These are phyloP conservation scores for Lachnellula occidentalis DNA, from an alignment of 2,329 filamentous ascomycete species.

Conservation along the genomic window DNA sequence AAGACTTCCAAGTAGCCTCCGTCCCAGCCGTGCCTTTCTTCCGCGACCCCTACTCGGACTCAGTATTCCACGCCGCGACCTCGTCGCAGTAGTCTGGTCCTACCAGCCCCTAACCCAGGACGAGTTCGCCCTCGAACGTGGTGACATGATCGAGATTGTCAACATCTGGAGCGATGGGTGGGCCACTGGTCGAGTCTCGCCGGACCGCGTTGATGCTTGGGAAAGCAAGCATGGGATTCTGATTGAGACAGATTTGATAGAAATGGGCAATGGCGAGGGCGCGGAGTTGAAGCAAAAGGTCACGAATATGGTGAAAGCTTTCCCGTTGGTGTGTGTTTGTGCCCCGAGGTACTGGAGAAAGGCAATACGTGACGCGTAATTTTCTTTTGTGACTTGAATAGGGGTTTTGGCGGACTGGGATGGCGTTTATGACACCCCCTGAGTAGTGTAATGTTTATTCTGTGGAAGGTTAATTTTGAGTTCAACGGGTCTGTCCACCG, in stretches of 20 bases:
- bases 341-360: neutral
- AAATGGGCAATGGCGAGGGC: neutral
- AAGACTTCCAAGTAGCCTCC: neutral
- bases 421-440: too few relatives aligned
- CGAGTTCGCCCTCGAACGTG: neutral
- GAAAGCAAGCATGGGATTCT: neutral
- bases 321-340: neutral
- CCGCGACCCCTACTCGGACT: neutral
- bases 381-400: too few relatives aligned
- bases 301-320: neutral
- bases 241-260: neutral
- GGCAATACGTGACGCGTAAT: neutral
- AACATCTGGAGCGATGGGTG: neutral
- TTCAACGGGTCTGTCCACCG: too few relatives aligned
- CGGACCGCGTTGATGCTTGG: neutral
- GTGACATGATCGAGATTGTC: neutral
- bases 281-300: neutral
- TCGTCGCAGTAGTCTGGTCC: neutral
- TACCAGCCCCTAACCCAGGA: neutral
- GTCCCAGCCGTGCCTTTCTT: neutral
- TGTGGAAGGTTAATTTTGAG: too few relatives aligned
- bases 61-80: neutral
- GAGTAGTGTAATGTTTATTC: too few relatives aligned
- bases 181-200: neutral
- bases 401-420: too few relatives aligned